phyloP scores from a whole-genome alignment of 2,329 filamentous ascomycete species.

The Albophoma yamanashiensis region DNA sequence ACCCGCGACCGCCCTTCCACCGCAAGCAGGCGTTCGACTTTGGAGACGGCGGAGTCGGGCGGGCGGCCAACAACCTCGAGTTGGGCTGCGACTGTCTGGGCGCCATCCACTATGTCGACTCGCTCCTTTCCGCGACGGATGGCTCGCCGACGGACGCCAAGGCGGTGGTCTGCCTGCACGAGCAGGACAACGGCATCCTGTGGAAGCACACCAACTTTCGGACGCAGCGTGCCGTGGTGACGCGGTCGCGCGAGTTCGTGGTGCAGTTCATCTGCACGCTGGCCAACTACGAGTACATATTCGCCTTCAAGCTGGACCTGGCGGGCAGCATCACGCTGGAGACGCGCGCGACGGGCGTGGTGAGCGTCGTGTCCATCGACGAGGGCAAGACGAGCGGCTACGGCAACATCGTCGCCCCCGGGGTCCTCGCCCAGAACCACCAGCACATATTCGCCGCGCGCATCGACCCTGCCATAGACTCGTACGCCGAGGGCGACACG shows the following conservation, averaged over 20 bases:
- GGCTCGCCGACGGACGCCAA: constrained; percentile 41
- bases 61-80: constrained; percentile 55
- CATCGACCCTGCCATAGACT: constrained; percentile 54
- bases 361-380: constrained; percentile 50
- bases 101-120: constrained; percentile 53
- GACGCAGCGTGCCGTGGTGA: constrained; percentile 50
- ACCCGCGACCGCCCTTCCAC: constrained; percentile 54
- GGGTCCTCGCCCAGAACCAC: constrained; percentile 57
- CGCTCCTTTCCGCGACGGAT: constrained; percentile 37
- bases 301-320: constrained; percentile 46
- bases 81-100: constrained; percentile 64
- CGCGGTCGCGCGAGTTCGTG: constrained; percentile 50
- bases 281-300: constrained; percentile 58
- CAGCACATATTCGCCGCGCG: constrained; percentile 59
- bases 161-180: constrained; percentile 57
- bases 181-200: constrained; percentile 59
- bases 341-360: constrained; percentile 54
- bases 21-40: constrained; percentile 65
- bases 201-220: constrained; percentile 65
- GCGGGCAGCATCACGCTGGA: constrained; percentile 51
- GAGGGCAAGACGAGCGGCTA: constrained; percentile 39
- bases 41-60: constrained; percentile 57
- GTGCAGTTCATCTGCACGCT: constrained; percentile 60
- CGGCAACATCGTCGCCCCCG: constrained; percentile 53
- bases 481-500: constrained; percentile 32